Percentiles rank a stretch among this genome's conserved stretches.
Evolutionary conservation across 75 land plant genomes (phyloP).

Genomic region (Isoetes taiwanensis): DNA sequence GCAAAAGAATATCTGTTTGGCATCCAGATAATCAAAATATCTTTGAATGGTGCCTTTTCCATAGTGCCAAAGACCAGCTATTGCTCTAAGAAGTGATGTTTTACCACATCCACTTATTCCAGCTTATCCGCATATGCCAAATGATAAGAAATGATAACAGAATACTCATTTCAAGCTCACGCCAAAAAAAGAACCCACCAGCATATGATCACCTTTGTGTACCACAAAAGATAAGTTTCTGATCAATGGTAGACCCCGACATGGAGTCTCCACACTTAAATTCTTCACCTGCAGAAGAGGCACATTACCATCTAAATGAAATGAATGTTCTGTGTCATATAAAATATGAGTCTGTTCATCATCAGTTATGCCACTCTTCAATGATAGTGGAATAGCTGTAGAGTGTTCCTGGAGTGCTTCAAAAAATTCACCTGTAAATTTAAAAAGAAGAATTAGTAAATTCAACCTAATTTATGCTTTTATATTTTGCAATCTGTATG

Average conservation of each 20-base stretch:
- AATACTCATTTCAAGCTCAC: not conserved
- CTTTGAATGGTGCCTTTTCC: not conserved
- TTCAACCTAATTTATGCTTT: too few relatives aligned
- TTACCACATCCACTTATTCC: not conserved
- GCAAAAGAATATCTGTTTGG: not conserved
- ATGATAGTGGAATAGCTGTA: not conserved
- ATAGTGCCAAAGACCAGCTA: slow-evolving; percentile 2
- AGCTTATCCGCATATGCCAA: too few relatives aligned
- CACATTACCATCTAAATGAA: too few relatives aligned
- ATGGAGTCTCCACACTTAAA: not conserved
- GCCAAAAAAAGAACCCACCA: not conserved
- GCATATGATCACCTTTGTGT: not conserved
- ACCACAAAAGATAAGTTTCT: not conserved
- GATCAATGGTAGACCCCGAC: not conserved
- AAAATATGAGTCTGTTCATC: not conserved
- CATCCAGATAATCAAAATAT: not conserved
- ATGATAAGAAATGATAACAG: too few relatives aligned
- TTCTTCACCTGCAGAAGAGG: not conserved
- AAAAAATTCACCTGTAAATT: not conserved
- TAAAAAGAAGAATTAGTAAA: too few relatives aligned
- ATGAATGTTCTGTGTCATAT: too few relatives aligned
- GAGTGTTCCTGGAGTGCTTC: not conserved
- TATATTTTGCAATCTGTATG: not conserved
- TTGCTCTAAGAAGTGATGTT: slow-evolving; percentile 3
- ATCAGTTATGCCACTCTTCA: not conserved